Base-by-base conservation (phyloP, 75 land plant species). In the Pinus taeda region DNA sequence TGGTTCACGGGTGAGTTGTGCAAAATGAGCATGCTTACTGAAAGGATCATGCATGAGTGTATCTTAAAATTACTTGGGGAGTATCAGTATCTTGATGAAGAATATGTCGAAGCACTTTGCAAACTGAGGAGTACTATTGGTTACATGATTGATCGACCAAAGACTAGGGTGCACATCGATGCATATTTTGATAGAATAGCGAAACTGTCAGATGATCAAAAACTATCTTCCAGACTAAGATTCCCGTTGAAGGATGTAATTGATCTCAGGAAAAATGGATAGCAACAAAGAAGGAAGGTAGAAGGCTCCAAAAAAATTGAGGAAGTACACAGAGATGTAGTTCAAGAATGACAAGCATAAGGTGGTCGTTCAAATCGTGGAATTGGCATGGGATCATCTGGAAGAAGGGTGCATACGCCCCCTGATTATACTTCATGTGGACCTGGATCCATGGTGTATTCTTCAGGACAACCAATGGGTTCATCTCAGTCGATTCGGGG, bases 121-220 rank as follows among this genome's bases (percentile, higher is more conserved):
- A 96, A 93, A 75, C 82, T 96, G 76, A 92, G 93, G 97, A 93
- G 92, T 81, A 96, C 99, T 3, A 96, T 96, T 57, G 99, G 99
- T 4, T 87, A 86, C 74, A 91, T 93, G 83, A 92, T 96, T 73
- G 99, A 96, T 74, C 95, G 90, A 49, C 81, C 90, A 11, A 92
- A 77, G 71, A 90, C 97, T 0, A 94, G 89, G 75, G 97, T 84
- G 33, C 89, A 92, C 74, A 93, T 96, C 81, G 95, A 96, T 86
- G 85, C 81, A 5, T 96, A 96, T 82, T 93, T 93, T 77, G 87
- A 85, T 3, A 87, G 79, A 70, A 93, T 96, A 86, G 66, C 29
- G 3, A 63, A 63, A 37, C 61, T 90, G 14, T 92, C 93, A 15
- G 83, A 78, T 33, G 91, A 96, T 74, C 82, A 79, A 79, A 92